These are phyloP conservation scores for Spizellomyces punctatus DNA, from an alignment of 192 early-diverging fungal genomes.

Conservation along the genomic window DNA sequence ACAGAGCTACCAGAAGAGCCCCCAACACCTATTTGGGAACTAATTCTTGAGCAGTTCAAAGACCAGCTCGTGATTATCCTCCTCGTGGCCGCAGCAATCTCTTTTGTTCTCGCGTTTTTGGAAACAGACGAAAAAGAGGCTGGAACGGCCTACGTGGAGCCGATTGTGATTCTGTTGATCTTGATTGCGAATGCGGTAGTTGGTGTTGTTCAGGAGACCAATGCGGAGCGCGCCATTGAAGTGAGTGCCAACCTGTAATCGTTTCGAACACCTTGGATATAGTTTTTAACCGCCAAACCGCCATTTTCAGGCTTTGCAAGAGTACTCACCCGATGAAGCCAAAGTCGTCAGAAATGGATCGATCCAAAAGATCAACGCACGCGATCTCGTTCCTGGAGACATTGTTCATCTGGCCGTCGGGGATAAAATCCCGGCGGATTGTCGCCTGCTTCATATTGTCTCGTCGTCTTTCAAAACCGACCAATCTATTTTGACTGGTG, in stretches of 20 bases:
- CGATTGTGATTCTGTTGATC: conserved; percentile 96
- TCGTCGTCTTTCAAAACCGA: conserved; percentile 90
- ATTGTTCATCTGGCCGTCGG: conserved; percentile 89
- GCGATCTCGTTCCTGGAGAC: conserved; percentile 95
- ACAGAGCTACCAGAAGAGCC: conserved; percentile 88
- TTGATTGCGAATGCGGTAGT: conserved; percentile 97
- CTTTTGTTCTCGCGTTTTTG: conserved; percentile 89
- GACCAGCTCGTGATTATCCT: conserved; percentile 98
- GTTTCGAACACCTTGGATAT: background rate
- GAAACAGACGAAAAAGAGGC: conserved; percentile 69
- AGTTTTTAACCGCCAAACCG: background rate
- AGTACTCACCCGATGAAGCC: conserved; percentile 96
- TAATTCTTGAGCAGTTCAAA: conserved; percentile 96
- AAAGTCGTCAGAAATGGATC: conserved; percentile 82
- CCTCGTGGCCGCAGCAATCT: conserved; percentile 84
- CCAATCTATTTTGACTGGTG: conserved; percentile 95
- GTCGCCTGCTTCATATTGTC: conserved; percentile 76
- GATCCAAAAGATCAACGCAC: conserved; percentile 66
- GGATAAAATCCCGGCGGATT: conserved; percentile 96
- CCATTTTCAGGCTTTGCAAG: conserved; percentile 75
- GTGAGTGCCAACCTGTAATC: conserved; percentile 36
- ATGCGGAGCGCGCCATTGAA: conserved; percentile 97
- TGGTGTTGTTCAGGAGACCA: conserved; percentile 95
- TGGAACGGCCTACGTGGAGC: conserved; percentile 94
- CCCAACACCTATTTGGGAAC: conserved; percentile 85